Evolutionary conservation across 805 yeast genomes (phyloP).

Genomic region (Saturnispora saitoi): DNA sequence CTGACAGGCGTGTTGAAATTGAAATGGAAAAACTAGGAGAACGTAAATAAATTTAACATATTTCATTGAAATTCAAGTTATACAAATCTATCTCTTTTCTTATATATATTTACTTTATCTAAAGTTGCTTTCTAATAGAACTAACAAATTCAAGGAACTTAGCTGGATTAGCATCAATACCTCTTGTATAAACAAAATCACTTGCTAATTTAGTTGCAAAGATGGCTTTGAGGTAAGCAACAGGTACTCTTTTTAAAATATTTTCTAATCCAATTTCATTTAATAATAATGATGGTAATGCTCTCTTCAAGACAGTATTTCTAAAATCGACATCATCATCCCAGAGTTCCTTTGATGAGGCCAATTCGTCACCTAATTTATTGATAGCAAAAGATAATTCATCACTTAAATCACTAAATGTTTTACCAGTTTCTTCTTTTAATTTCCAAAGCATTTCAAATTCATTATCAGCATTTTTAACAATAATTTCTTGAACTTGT

Average conservation of each 20-base stretch:
- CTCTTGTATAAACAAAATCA: slow-evolving; percentile 73
- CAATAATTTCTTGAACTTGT: slow-evolving; percentile 71
- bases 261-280: slow-evolving; percentile 55
- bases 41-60: not conserved
- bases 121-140: slow-evolving; percentile 38
- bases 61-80: not conserved
- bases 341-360: slow-evolving; percentile 77
- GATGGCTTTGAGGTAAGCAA: slow-evolving; percentile 76
- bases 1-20: slow-evolving; percentile 23
- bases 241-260: slow-evolving; percentile 74
- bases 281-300: slow-evolving; percentile 69
- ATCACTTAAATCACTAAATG: slow-evolving; percentile 62
- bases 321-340: slow-evolving; percentile 68
- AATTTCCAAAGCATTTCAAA: slow-evolving; percentile 83
- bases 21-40: slow-evolving; percentile 14
- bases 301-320: slow-evolving; percentile 63
- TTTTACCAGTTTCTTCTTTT: slow-evolving; percentile 51
- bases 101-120: not conserved
- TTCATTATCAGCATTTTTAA: slow-evolving; percentile 72
- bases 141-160: slow-evolving; percentile 64
- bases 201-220: slow-evolving; percentile 83
- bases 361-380: slow-evolving; percentile 62
- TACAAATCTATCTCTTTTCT: not conserved
- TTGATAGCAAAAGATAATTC: slow-evolving; percentile 64
- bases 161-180: slow-evolving; percentile 74